Conservation (phyloP, 2,329 filamentous ascomycete species). For the Acarospora socialis region DNA sequence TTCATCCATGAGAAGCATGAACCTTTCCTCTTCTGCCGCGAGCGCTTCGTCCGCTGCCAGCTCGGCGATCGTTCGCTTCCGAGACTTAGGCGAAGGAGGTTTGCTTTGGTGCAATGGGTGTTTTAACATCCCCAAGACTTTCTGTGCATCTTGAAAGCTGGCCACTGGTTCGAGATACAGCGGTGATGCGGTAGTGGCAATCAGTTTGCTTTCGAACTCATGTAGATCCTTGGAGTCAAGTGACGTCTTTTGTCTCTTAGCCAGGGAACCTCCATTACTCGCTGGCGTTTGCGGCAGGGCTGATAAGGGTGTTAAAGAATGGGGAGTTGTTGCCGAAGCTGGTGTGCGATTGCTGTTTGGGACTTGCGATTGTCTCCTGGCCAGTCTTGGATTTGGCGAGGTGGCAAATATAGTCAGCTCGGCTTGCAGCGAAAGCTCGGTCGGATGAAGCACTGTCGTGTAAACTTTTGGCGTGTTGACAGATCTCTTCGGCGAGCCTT, state of each 20-base stretch:
- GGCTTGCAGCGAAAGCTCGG: slow-evolving; percentile 55
- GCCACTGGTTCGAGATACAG: slow-evolving; percentile 66
- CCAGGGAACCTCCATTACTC: slow-evolving; percentile 33
- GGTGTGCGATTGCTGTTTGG: slow-evolving; percentile 29
- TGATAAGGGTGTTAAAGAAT: slow-evolving; percentile 53
- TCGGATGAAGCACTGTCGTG: slow-evolving; percentile 76
- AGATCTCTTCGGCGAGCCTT: slow-evolving; percentile 33
- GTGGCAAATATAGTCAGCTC: slow-evolving; percentile 65
- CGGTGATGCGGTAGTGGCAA: slow-evolving; percentile 58
- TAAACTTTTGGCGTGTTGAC: slow-evolving; percentile 44
- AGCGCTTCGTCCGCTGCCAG: slow-evolving; percentile 88
- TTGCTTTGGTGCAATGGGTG: slow-evolving; percentile 65
- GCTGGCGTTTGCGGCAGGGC: slow-evolving; percentile 49
- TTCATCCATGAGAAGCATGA: slow-evolving; percentile 87
- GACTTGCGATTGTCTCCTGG: slow-evolving; percentile 31
- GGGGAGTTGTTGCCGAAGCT: slow-evolving; percentile 33
- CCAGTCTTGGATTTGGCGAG: slow-evolving; percentile 46
- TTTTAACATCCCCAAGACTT: slow-evolving; percentile 54
- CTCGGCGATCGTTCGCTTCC: slow-evolving; percentile 89
- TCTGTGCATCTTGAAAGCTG: slow-evolving; percentile 52
- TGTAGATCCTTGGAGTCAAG: slow-evolving; percentile 60
- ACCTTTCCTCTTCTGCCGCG: slow-evolving; percentile 76
- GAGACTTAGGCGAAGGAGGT: slow-evolving; percentile 70
- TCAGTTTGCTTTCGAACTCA: slow-evolving; percentile 60
- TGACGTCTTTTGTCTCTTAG: slow-evolving; percentile 62